Base-by-base conservation (phyloP, 768 basidiomycete species). In the Suillus occidentalis region DNA sequence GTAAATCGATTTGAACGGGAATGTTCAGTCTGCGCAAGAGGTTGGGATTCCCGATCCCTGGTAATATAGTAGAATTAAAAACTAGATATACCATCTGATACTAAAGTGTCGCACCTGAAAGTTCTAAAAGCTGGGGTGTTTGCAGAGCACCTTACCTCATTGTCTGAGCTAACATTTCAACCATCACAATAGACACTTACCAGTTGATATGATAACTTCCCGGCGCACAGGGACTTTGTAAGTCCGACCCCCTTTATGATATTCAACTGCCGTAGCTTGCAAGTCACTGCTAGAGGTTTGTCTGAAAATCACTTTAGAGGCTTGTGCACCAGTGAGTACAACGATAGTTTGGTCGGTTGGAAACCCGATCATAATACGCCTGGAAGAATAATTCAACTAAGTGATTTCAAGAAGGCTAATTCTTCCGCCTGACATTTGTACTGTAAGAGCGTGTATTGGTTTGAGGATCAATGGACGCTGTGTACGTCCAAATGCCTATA, bases 121-220 rank as follows among this genome's bases (percentile, higher is more conserved):
- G 66, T 49, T 77, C 76, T n/a, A 80, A 66, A 20, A 80, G 63
- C 65, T 78, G 77, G 4, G 79, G 76, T 2, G 77, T 78, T 43
- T 70, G 70, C 39, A 80, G 64, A 8, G 75, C 56, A 58, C 75
- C 73, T 76, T 18, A 14, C 18, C 16, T 22, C 47, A 18, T 13
- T 25, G 4, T 37, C 39, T 10, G 25, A 37, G 43, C 45, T 34
- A 45, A 8, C 12, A 36, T n/a, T 63, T 16, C 39, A 20, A 49
- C 18, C 39, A 12, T 5, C 60, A 28, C 37, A n/a, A 8, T 63
- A 14, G n/a, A 22, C 31, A 68, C 67, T 14, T 47, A 65, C 66
- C 67, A 5, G 65, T 65, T 25, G 68, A 69, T 31, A 71, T 53
- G n/a, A 71, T 70, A n/a, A 72, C 70, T 45, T 72, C 66, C 28